These are phyloP conservation scores for Diospyros kaki DNA, from an alignment of 148 eudicot species.

Conservation along the genomic window DNA sequence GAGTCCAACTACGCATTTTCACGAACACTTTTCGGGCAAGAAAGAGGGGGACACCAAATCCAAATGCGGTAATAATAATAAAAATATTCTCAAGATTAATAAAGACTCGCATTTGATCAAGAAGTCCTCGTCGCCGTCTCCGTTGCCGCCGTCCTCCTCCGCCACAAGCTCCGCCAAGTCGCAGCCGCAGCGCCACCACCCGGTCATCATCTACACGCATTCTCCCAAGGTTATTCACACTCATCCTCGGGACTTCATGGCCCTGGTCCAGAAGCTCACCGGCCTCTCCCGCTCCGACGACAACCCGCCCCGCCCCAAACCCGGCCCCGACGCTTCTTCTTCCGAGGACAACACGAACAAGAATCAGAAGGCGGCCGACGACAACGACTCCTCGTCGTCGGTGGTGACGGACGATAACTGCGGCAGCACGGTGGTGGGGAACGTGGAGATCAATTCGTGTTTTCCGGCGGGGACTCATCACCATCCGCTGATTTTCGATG, in stretches of 20 bases:
- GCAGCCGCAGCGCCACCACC: neutral
- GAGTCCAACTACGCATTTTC: too few species aligned
- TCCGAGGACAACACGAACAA: neutral
- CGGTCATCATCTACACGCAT: conserved; percentile 36
- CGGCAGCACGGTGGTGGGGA: conserved; percentile 23
- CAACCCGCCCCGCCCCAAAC: conserved; percentile 7
- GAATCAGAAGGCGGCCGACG: conserved; percentile 26
- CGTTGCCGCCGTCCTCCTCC: conserved; percentile 14
- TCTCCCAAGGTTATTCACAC: conserved; percentile 48
- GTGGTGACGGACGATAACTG: conserved; percentile 41
- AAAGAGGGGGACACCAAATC: too few species aligned
- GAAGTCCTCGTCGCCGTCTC: conserved; percentile 21
- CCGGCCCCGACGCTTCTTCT: neutral
- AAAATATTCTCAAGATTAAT: conserved; percentile 22
- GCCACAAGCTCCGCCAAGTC: conserved; percentile 11
- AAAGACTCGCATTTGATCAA: conserved; percentile 43
- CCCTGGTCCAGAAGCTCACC: conserved; percentile 53
- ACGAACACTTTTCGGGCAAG: too few species aligned
- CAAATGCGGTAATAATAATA: too few species aligned
- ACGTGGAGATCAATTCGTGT: conserved; percentile 23
- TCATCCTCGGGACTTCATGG: conserved; percentile 49
- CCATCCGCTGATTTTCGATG: conserved; percentile 25
- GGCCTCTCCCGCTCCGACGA: conserved; percentile 19
- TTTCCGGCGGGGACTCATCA: conserved; percentile 7
- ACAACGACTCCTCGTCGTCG: conserved; percentile 29